These are phyloP conservation scores for Porcisia hertigi DNA, from an alignment of 208 protist genomes.

Conservation along the genomic window DNA sequence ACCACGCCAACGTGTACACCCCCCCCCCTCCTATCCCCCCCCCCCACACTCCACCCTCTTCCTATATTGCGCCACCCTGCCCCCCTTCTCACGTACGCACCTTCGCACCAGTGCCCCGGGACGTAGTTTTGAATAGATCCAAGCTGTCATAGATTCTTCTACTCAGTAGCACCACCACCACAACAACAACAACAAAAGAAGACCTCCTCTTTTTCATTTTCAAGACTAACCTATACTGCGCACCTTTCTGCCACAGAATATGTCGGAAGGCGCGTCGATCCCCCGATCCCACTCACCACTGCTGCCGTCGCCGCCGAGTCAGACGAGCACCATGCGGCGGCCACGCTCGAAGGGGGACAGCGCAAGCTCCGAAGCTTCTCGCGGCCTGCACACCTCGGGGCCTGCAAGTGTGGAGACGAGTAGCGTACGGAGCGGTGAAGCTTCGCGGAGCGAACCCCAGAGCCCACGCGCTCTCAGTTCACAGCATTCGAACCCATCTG, in stretches of 20 bases:
- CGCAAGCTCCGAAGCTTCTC: not conserved
- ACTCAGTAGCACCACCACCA: too few relatives aligned
- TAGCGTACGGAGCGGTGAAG: not conserved
- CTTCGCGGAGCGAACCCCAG: not conserved
- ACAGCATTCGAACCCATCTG: not conserved
- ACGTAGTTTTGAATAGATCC: too few relatives aligned
- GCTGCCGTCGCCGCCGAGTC: slow-evolving; percentile 10
- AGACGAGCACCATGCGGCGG: slow-evolving; percentile 16
- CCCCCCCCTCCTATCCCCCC: not conserved
- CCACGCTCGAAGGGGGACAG: not conserved
- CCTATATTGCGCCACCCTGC: too few relatives aligned
- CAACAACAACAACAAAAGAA: too few relatives aligned
- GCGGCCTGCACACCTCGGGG: not conserved
- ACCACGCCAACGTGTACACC: not conserved
- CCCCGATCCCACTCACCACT: slow-evolving; percentile 1
- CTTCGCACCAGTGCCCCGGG: too few relatives aligned
- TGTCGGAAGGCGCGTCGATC: not conserved
- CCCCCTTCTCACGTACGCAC: not conserved
- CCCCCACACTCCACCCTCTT: too few relatives aligned
- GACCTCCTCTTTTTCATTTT: not conserved
- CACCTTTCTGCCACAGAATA: not conserved
- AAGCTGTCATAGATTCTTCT: too few relatives aligned
- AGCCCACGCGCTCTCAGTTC: not conserved
- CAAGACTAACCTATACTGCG: not conserved
- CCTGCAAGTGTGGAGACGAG: not conserved